Conservation (phyloP, 2,329 filamentous ascomycete species). For the Gliomastix tumulicola region DNA sequence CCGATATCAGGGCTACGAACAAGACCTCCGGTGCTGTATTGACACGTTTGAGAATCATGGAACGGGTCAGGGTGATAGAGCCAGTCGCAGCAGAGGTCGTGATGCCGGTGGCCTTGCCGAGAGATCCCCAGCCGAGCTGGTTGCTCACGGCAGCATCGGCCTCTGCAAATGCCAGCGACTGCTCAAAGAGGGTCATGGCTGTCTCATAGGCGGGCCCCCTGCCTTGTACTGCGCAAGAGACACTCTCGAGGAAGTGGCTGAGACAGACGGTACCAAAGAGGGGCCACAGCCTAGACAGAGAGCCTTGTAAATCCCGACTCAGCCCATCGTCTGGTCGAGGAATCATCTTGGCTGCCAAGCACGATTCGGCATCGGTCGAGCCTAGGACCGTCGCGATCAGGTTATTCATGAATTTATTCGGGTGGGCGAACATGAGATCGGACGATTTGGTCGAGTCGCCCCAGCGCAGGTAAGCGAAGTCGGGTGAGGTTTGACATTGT, state of each 20-base stretch:
- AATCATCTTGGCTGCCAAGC: conserved; percentile 66
- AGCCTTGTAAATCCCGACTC: conserved; percentile 58
- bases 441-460: conserved; percentile 58
- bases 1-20: conserved; percentile 79
- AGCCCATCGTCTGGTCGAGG: conserved; percentile 43
- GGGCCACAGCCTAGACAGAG: conserved; percentile 69
- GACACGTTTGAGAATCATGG: conserved; percentile 68
- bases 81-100: background rate
- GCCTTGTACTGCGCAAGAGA: conserved; percentile 83
- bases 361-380: conserved; percentile 68
- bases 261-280: conserved; percentile 63
- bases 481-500: conserved; percentile 80
- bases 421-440: conserved; percentile 62
- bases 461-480: conserved; percentile 65
- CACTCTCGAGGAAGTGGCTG: conserved; percentile 82
- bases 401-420: conserved; percentile 63
- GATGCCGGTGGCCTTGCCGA: conserved; percentile 19
- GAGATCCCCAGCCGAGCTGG: conserved; percentile 63
- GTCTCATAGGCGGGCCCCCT: conserved; percentile 75
- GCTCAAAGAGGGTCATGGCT: conserved; percentile 94
- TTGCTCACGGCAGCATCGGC: conserved; percentile 82
- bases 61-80: conserved; percentile 45
- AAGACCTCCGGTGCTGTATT: conserved; percentile 89
- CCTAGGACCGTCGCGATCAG: conserved; percentile 67
- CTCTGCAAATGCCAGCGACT: conserved; percentile 92